Conservation (phyloP, 2,329 filamentous ascomycete genomes). For the Trichoderma citrinoviride region DNA sequence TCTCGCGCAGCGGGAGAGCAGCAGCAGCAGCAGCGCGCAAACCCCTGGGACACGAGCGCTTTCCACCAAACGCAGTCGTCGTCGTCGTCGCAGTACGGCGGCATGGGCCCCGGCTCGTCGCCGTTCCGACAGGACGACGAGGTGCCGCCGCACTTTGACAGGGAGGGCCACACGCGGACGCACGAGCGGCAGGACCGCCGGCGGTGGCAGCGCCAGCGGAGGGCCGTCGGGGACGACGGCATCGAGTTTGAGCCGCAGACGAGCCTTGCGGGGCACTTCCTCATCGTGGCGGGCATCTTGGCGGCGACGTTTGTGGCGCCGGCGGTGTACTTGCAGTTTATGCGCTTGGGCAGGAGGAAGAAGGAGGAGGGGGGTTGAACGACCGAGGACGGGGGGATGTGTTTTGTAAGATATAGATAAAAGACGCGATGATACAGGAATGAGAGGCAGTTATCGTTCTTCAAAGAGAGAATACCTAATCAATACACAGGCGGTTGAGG, state of each 20-base stretch:
- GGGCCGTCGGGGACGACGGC: constrained; percentile 41
- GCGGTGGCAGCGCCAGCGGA: constrained; percentile 35
- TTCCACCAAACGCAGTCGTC: background rate
- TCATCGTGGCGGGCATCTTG: constrained; percentile 50
- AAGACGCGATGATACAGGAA: background rate
- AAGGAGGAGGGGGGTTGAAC: constrained; percentile 26
- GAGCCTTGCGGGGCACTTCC: constrained; percentile 45
- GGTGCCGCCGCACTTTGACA: constrained; percentile 71
- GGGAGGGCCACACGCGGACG: constrained; percentile 67
- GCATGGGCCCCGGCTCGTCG: constrained; percentile 60
- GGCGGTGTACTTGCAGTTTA: constrained; percentile 40
- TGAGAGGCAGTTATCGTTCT: too few species aligned
- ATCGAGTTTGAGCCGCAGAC: constrained; percentile 44
- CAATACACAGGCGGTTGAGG: background rate
- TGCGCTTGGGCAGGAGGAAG: constrained; percentile 34
- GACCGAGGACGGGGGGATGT: background rate
- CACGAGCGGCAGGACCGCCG: constrained; percentile 62
- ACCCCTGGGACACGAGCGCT: constrained; percentile 29
- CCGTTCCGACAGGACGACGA: constrained; percentile 45
- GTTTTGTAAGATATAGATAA: background rate
- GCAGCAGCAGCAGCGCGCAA: constrained; percentile 5
- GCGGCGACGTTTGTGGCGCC: constrained; percentile 47
- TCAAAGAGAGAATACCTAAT: too few species aligned
- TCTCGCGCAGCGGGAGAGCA: too few species aligned
- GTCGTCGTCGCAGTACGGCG: constrained; percentile 31